Evolutionary conservation across 139 green algal genomes (phyloP).

Genomic region (Closterium sp.): DNA sequence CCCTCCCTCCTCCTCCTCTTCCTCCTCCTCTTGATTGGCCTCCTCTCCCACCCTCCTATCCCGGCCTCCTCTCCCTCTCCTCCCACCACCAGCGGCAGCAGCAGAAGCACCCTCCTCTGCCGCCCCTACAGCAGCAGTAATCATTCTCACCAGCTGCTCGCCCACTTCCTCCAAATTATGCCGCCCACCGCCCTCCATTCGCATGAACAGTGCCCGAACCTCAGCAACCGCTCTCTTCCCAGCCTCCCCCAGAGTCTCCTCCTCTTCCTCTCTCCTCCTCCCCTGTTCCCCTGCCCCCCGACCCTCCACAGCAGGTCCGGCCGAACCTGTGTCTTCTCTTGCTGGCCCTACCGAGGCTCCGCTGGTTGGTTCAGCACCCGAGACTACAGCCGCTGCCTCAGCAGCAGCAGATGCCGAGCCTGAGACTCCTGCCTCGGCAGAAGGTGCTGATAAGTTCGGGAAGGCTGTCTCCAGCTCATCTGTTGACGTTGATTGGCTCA

Average conservation of each 20-base stretch:
- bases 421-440: background rate
- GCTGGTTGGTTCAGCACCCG: background rate
- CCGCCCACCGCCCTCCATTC: background rate
- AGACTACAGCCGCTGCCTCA: background rate
- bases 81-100: background rate
- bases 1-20: background rate
- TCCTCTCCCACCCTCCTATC: background rate
- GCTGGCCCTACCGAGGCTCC: background rate
- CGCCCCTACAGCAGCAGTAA: background rate
- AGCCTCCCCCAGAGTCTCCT: background rate
- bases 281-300: background rate
- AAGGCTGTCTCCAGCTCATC: background rate
- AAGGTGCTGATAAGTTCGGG: background rate
- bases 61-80: background rate
- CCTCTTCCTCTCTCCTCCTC: background rate
- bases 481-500: background rate
- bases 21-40: background rate
- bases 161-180: background rate
- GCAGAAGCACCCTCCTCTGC: background rate
- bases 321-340: background rate
- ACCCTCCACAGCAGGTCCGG: background rate
- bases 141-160: background rate
- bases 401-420: background rate
- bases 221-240: background rate
- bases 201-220: background rate